Percentiles rank a stretch among this genome's conserved stretches.
Conservation (phyloP, 2,329 filamentous ascomycete genomes). For the Diplodia corticola region DNA sequence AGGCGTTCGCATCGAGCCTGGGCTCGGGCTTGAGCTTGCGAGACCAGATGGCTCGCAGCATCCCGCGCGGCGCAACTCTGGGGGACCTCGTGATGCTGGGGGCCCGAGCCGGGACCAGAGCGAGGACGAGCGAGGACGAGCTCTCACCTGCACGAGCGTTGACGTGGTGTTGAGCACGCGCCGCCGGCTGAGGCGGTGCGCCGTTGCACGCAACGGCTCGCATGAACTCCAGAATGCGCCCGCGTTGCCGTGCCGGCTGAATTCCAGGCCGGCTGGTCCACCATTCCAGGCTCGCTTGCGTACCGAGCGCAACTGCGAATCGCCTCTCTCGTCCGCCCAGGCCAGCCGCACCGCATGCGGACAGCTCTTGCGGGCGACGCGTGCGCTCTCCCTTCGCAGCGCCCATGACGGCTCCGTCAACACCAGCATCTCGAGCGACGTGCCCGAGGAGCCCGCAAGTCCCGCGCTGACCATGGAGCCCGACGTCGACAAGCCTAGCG, state of each 20-base stretch:
- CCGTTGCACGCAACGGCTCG: background rate
- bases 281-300: background rate
- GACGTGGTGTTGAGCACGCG: slow-evolving; percentile 3
- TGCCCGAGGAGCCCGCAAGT: background rate
- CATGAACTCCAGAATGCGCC: background rate
- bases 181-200: background rate
- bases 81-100: background rate
- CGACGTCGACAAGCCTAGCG: slow-evolving; percentile 9
- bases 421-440: background rate
- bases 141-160: too few relatives aligned
- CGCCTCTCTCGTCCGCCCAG: background rate
- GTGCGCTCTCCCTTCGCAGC: background rate
- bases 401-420: background rate
- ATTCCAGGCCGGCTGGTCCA: background rate
- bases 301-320: background rate
- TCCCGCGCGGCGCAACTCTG: slow-evolving; percentile 3
- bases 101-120: background rate
- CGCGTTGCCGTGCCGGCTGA: background rate
- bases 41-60: background rate
- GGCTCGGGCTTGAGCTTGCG: background rate
- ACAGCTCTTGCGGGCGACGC: background rate
- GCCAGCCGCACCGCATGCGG: background rate
- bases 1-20: background rate
- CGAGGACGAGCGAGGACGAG: background rate
- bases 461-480: background rate